Conservation (phyloP, 2,329 filamentous ascomycete species). For the Calonectria multiphialidica region DNA sequence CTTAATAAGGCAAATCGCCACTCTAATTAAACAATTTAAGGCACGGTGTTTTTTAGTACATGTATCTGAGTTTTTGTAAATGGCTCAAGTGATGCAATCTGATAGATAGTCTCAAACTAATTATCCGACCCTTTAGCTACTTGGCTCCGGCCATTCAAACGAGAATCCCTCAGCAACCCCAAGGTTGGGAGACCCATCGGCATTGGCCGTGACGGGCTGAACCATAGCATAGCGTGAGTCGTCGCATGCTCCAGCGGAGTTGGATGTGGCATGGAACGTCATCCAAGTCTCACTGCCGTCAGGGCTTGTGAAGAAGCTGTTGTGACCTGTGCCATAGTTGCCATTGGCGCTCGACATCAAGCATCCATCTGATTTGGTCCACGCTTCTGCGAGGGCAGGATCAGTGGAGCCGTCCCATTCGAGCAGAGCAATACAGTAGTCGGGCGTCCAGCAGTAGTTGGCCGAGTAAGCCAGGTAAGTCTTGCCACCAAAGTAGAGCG, state of each 20-base stretch:
- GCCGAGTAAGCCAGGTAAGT: slow-evolving; percentile 67
- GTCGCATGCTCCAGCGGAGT: slow-evolving; percentile 63
- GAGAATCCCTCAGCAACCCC: slow-evolving; percentile 48
- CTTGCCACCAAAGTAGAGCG: slow-evolving; percentile 64
- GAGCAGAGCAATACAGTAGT: slow-evolving; percentile 66
- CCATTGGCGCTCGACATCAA: slow-evolving; percentile 66
- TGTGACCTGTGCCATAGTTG: slow-evolving; percentile 69
- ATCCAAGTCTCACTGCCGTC: slow-evolving; percentile 66
- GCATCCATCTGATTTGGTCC: slow-evolving; percentile 64
- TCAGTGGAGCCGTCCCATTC: slow-evolving; percentile 64
- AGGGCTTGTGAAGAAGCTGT: slow-evolving; percentile 69
- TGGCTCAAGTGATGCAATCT: no score
- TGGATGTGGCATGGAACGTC: slow-evolving; percentile 66
- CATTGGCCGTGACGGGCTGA: slow-evolving; percentile 62
- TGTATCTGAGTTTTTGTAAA: no score
- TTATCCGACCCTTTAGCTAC: not conserved
- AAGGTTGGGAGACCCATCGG: slow-evolving; percentile 65
- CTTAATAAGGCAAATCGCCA: not conserved
- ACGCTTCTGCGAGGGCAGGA: slow-evolving; percentile 57
- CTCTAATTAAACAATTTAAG: not conserved
- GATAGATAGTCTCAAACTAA: no score
- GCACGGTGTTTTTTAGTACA: no score
- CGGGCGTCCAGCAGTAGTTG: slow-evolving; percentile 67
- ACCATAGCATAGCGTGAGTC: slow-evolving; percentile 66
- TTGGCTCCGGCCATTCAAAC: slow-evolving; percentile 39